Evolutionary conservation across 1,139 yeast species (phyloP).

Genomic region (Scheffersomyces titani): DNA sequence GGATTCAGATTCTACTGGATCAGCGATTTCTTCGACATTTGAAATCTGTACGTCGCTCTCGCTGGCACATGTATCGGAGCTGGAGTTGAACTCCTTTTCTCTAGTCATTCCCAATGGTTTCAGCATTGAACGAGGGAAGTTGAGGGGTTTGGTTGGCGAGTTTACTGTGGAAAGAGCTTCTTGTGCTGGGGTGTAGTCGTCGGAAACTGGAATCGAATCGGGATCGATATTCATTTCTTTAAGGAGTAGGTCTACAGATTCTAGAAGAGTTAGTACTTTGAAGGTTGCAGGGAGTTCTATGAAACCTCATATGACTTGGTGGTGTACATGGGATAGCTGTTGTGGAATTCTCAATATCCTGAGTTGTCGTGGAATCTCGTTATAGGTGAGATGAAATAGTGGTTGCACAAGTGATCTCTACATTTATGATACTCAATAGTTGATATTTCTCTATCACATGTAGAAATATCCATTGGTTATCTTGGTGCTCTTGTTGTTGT

Average conservation of each 20-base stretch:
- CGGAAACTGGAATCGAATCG: constrained; percentile 4
- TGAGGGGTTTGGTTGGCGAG: constrained; percentile 41
- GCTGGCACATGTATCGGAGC: constrained; percentile 46
- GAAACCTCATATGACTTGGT: not conserved
- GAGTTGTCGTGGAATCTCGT: not conserved
- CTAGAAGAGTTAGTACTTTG: constrained; percentile 14
- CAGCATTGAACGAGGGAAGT: constrained; percentile 20
- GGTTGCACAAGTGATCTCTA: not conserved
- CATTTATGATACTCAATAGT: not conserved
- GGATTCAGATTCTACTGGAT: not conserved
- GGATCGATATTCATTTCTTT: constrained; percentile 25
- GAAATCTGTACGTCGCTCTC: constrained; percentile 18
- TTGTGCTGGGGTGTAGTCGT: constrained; percentile 3
- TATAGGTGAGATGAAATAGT: not conserved
- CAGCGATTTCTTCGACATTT: not conserved
- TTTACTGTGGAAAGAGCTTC: constrained; percentile 16
- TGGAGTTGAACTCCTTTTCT: constrained; percentile 36
- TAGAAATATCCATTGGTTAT: not conserved
- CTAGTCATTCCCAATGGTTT: constrained; percentile 6
- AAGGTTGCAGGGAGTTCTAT: not conserved
- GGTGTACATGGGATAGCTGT: not conserved
- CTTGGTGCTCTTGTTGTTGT: too few relatives aligned
- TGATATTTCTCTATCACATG: not conserved
- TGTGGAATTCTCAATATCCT: not conserved
- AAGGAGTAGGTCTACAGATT: constrained; percentile 29